These are phyloP conservation scores for Curvularia eragrostidis DNA, from an alignment of 2,329 filamentous ascomycete species.

Conservation along the genomic window DNA sequence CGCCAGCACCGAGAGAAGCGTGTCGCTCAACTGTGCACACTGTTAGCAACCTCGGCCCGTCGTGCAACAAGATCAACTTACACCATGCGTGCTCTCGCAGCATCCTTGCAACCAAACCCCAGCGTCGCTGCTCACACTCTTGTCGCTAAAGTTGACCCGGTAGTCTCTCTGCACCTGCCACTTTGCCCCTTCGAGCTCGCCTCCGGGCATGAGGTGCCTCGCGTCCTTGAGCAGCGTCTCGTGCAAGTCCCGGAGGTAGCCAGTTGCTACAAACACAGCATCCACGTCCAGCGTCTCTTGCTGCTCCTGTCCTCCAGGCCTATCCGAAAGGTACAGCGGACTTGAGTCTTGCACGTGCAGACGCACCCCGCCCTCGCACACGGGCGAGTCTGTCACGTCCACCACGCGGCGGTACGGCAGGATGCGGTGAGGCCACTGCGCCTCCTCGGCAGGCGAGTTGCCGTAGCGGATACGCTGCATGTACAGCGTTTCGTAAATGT, in stretches of 20 bases:
- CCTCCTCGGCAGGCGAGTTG: slow-evolving; percentile 64
- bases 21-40: slow-evolving; percentile 72
- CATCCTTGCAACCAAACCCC: slow-evolving; percentile 94
- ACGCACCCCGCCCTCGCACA: slow-evolving; percentile 40
- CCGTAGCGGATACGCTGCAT: slow-evolving; percentile 75
- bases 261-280: slow-evolving; percentile 83
- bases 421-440: slow-evolving; percentile 82
- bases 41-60: slow-evolving; percentile 16
- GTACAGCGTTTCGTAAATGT: slow-evolving; percentile 87
- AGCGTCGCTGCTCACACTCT: slow-evolving; percentile 71
- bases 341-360: slow-evolving; percentile 62
- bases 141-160: slow-evolving; percentile 72
- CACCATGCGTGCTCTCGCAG: slow-evolving; percentile 89
- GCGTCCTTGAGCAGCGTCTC: slow-evolving; percentile 74
- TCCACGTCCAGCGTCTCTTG: slow-evolving; percentile 75
- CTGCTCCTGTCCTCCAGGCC: slow-evolving; percentile 50
- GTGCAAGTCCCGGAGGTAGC: slow-evolving; percentile 81
- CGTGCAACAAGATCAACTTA: slow-evolving; percentile 59
- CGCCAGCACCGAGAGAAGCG: slow-evolving; percentile 78
- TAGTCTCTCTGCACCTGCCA: slow-evolving; percentile 81
- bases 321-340: slow-evolving; percentile 42
- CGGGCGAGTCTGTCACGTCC: slow-evolving; percentile 61
- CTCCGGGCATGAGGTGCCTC: slow-evolving; percentile 68
- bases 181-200: slow-evolving; percentile 53
- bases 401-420: slow-evolving; percentile 71